Conservation (phyloP, 2,329 filamentous ascomycete species). For the Diaporthe citri region DNA sequence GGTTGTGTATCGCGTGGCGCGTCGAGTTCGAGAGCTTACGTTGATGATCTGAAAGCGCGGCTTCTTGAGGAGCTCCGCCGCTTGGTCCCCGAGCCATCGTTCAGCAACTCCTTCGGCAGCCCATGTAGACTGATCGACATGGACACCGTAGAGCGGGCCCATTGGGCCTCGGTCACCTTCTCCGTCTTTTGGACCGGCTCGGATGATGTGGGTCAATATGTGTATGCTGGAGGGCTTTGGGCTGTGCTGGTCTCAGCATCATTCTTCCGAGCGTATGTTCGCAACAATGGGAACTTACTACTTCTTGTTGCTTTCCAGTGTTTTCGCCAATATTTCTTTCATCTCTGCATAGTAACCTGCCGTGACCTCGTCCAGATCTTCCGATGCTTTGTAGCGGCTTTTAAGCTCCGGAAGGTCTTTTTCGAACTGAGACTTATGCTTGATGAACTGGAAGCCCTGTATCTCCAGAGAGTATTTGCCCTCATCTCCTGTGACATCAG, state of each 20-base stretch:
- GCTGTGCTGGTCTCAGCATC: neutral
- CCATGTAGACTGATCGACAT: slow-evolving; percentile 24
- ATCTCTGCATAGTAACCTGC: slow-evolving; percentile 27
- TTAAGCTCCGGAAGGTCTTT: slow-evolving; percentile 17
- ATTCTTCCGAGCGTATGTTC: too few species aligned
- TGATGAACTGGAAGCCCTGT: slow-evolving; percentile 29
- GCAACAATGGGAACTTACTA: neutral
- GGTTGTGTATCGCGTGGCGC: neutral
- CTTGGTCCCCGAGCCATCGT: slow-evolving; percentile 24
- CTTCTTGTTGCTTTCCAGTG: slow-evolving; percentile 14
- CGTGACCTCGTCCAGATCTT: slow-evolving; percentile 16
- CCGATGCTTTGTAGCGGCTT: slow-evolving; percentile 23
- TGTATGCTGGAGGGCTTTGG: slow-evolving; percentile 32
- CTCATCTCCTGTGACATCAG: slow-evolving; percentile 28
- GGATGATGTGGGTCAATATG: slow-evolving; percentile 33
- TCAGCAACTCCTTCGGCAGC: slow-evolving; percentile 17
- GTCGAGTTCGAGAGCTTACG: neutral
- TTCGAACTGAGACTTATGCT: slow-evolving; percentile 16
- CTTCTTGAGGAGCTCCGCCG: slow-evolving; percentile 25
- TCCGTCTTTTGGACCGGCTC: slow-evolving; percentile 27
- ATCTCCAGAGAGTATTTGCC: slow-evolving; percentile 17
- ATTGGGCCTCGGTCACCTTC: slow-evolving; percentile 1
- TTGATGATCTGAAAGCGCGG: slow-evolving; percentile 33
- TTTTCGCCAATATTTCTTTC: slow-evolving; percentile 9
- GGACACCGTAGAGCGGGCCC: slow-evolving; percentile 13